Conservation (phyloP, 2,329 filamentous ascomycete genomes). For the Apiospora saccharicola region DNA sequence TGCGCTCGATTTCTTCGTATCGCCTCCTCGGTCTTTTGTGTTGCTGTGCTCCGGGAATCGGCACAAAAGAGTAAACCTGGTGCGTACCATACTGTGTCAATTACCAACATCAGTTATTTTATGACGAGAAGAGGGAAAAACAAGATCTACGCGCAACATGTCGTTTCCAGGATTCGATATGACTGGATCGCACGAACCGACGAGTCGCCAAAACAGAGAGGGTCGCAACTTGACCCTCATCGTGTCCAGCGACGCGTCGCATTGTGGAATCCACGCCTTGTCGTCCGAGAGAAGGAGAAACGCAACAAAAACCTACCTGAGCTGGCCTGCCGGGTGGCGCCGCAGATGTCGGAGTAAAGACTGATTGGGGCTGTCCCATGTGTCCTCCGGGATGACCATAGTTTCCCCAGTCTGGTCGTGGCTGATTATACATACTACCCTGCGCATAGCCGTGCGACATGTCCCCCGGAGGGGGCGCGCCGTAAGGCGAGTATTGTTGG, state of each 20-base stretch:
- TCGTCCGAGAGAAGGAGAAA: constrained; percentile 27
- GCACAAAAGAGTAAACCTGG: constrained; percentile 98
- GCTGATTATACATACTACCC: constrained; percentile 70
- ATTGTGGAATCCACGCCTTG: constrained; percentile 7
- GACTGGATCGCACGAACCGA: neutral
- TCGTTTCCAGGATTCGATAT: neutral
- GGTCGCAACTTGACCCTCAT: neutral
- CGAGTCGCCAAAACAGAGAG: neutral
- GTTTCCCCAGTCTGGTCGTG: constrained; percentile 77
- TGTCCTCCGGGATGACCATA: constrained; percentile 64
- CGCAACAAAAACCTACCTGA: constrained; percentile 59
- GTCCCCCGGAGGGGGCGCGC: constrained; percentile 75
- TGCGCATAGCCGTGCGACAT: constrained; percentile 82
- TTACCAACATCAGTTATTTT: constrained; percentile 44
- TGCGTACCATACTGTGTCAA: constrained; percentile 43
- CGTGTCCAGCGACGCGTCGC: neutral
- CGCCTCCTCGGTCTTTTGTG: constrained; percentile 93
- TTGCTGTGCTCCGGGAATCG: constrained; percentile 95
- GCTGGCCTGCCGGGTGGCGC: constrained; percentile 62
- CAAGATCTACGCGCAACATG: constrained; percentile 22
- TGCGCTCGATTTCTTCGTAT: constrained; percentile 98
- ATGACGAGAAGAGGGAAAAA: constrained; percentile 28
- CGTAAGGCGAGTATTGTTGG: constrained; percentile 86
- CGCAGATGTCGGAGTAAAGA: constrained; percentile 64
- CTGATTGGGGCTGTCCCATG: constrained; percentile 59